Base-by-base conservation (phyloP, 2,329 filamentous ascomycete genomes). In the Trichoderma cornu-damae region DNA sequence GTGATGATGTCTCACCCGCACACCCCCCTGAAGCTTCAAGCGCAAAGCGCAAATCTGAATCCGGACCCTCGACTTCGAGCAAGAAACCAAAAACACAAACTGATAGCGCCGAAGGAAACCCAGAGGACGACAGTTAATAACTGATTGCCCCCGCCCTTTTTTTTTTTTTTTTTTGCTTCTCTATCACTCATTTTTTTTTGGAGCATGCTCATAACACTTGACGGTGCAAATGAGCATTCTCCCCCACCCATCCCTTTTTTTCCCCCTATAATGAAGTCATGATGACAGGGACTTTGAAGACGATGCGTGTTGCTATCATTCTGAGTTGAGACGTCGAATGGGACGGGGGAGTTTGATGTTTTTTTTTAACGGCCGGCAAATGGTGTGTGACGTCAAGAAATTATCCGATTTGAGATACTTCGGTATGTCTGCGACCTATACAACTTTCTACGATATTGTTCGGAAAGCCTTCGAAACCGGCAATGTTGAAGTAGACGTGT, bases 1-100 rank as follows among this genome's bases (percentile, higher is more conserved):
- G 42, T 69, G 70, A 69, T 12, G 69, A 68, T 50, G 58, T 53
- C 28, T 61, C 63, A 4, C 59, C 63, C 3, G 61, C 63, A 32
- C 68, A 65, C 51, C 50, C 63, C 46, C 59, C 64, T 37, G 64
- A 67, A 50, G 60, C 65, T 51, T 65, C 76, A 8, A 79, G 79
- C 56, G 77, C 75, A 32, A 87, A 87, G 73, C 78, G 84, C 65
- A 86, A 86, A 70, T 82, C 83, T 6, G 80, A 83, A 59, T 73
- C 74, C 28, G 73, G 73, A 55, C 73, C 73, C 14, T 70, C 68
- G 18, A 73, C 73, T 30, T 73, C 80, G 28, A 79, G 76, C 65
- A 87, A 86, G 70, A 83, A 79, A 72, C 75, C 79, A 61, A 79
- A 77, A 64, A 75, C 84, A 46, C 82, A 85, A 55, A 63, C 63